Base-by-base conservation (phyloP, 805 yeast genomes). In the Starmerella etchellsii region DNA sequence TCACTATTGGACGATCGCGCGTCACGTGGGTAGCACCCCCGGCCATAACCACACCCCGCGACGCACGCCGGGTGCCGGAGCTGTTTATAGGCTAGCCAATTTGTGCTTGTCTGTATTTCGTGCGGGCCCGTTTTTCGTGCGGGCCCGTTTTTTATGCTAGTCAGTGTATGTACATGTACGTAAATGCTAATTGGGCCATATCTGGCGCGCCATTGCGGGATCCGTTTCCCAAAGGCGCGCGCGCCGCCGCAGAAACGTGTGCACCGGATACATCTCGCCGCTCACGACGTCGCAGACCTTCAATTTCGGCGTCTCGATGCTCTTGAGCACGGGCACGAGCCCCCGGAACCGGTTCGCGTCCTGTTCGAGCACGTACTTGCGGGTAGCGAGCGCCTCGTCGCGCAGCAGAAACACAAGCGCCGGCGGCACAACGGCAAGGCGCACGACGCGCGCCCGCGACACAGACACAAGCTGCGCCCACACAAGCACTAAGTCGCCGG, bases 281-380 rank as follows among this genome's bases (percentile, higher is more conserved):
- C 6, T 5, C 6, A 16, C 13, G 32, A 30, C 21, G 4, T 30
- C 32, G 11, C 21, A 5, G 4, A 30, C 10, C 11, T 6, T 4
- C 7, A 19, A 5, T 20, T 20, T 33, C 36, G 36, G 36, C 19
- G 7, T 33, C 28, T 33, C 36, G 20, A 33, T 23, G 6, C 8
- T n/a, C 14, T 23, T 33, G 8, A 33, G 20, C 16, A 20, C 14
- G 13, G 6, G n/a, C 22, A 28, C 32, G 3, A 24, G 26, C 4
- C 24, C 27, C 5, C 5, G 9, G 36, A 39, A 39, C 21, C 24
- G 29, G 16, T 27, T 31, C 4, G 43, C 39, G 20, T 31, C 26
- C 27, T 29, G 11, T 18, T 40, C 43, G 20, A 40, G 33, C 5
- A 40, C 19, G 27, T 35, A 30, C 18, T 31, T 29, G 5, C 43